These are phyloP conservation scores for Cytospora piceicola DNA, from an alignment of 2,329 filamentous ascomycete species.

Conservation along the genomic window DNA sequence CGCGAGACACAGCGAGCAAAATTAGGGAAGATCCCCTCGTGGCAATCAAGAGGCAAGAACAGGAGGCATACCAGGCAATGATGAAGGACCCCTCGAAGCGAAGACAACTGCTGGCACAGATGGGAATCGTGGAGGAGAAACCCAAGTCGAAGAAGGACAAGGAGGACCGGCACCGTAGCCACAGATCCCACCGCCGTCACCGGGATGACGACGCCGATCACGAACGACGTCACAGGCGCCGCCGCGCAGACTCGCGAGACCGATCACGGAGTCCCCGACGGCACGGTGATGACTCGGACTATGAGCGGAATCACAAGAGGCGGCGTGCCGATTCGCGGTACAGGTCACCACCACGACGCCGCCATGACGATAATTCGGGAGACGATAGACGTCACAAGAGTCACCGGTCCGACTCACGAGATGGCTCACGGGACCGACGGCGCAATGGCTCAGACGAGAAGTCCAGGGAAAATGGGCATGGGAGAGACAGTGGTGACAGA, in stretches of 20 bases:
- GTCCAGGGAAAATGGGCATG: constrained; percentile 34
- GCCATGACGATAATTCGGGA: constrained; percentile 48
- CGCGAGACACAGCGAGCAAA: constrained; percentile 81
- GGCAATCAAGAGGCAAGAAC: constrained; percentile 91
- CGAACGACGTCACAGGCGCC: constrained; percentile 46
- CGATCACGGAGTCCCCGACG: constrained; percentile 46
- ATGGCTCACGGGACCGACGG: constrained; percentile 45
- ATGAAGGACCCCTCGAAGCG: constrained; percentile 76
- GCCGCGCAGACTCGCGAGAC: constrained; percentile 51
- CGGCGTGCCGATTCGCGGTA: constrained; percentile 51
- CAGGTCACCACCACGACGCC: constrained; percentile 49
- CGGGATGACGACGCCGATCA: constrained; percentile 47
- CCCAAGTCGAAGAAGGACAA: constrained; percentile 43
- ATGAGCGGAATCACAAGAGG: constrained; percentile 46
- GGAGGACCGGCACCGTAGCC: constrained; percentile 50
- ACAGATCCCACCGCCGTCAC: constrained; percentile 49
- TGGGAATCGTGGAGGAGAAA: constrained; percentile 58
- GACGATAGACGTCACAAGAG: constrained; percentile 46
- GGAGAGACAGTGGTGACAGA: constrained; percentile 30
- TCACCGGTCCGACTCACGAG: constrained; percentile 51
- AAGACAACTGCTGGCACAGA: constrained; percentile 67
- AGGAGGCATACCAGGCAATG: constrained; percentile 77
- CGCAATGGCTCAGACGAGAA: constrained; percentile 40
- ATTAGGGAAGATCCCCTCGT: constrained; percentile 89
- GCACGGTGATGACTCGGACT: constrained; percentile 46